Percentiles rank a stretch among this genome's conserved stretches.
These are phyloP conservation scores for Dactylonectria macrodidyma DNA, from an alignment of 2,329 filamentous ascomycete species.

Conservation along the genomic window DNA sequence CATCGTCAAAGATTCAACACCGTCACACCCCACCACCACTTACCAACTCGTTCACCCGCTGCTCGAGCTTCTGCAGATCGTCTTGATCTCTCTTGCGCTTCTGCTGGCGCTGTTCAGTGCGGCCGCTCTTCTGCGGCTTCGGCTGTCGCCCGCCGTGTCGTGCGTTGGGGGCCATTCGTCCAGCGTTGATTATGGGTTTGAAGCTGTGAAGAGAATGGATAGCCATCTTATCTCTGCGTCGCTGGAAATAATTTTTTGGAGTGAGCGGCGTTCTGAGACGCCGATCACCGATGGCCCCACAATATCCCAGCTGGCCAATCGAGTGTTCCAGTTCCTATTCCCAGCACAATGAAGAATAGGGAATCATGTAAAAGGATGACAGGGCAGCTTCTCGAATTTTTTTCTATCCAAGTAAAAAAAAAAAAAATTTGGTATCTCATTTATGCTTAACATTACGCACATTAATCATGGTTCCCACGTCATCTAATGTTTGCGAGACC, in stretches of 20 bases:
- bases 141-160: conserved; percentile 42
- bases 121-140: conserved; percentile 49
- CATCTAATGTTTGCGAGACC: background rate
- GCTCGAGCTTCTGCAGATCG: conserved; percentile 52
- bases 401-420: no score
- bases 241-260: conserved; percentile 50
- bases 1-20: background rate
- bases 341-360: no score
- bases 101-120: conserved; percentile 53
- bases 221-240: conserved; percentile 33
- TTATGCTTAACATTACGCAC: no score
- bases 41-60: conserved; percentile 54
- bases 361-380: no score
- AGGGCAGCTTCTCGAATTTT: no score
- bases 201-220: conserved; percentile 19
- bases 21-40: conserved; percentile 29
- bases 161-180: conserved; percentile 44
- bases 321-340: no score
- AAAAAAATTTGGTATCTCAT: no score
- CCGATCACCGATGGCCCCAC: conserved; percentile 40
- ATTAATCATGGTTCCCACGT: no score
- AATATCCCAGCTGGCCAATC: background rate
- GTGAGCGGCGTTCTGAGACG: conserved; percentile 37
- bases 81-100: conserved; percentile 58
- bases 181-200: conserved; percentile 12